Evolutionary conservation across 1,284 basidiomycete genomes (phyloP), one percentile per base, ranked within the genome.

Genomic region (Xanthoconium separans): DNA sequence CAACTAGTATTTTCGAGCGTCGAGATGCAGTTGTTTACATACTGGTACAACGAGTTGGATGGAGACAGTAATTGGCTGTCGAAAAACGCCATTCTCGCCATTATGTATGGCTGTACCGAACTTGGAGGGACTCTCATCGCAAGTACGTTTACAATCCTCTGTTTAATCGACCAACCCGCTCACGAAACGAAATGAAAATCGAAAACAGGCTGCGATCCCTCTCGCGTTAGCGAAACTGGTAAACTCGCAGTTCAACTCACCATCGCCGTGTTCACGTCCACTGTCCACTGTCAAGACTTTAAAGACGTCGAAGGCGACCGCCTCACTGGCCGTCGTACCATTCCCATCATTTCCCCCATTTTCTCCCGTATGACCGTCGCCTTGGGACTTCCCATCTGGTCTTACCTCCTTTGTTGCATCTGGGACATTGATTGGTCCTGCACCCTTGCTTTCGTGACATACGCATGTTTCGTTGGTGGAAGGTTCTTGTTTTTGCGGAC

Each of bases 271-370:
- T 69, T 68, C 31, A 42, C 68, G 1, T 72, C 73, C 0, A 76
- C 75, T 0, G 70, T 75, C 6, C 74, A 77, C 34, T 66, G 73
- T 8, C 75, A 77, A 56, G 75, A 76, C 55, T 77, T 77, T 53
- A 67, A 71, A 31, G 75, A 76, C 53, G 55, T 65, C 12, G 60
- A 65, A 4, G 74, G 75, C 1, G 75, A 77, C 43, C 53, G 54
- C 6, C 10, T 65, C 37, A 63, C 62, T 0, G 72, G 71, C 0
- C 68, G 75, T 0, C 36, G 51, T 2, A 76, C 74, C 1, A 58
- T 76, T 13, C 74, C 75, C 2, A 70, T 74, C 37, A 57, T 68
- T 31, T 64, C 65, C 51, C 75, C 75, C 0, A n/a, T 58, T 27
- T n/a, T 57, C 0, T 68, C 65, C 2, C 64, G 66, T 13, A 46